phyloP scores from a whole-genome alignment of 164 flowering plant genomes.

The Tetrastigma voinierianum region DNA sequence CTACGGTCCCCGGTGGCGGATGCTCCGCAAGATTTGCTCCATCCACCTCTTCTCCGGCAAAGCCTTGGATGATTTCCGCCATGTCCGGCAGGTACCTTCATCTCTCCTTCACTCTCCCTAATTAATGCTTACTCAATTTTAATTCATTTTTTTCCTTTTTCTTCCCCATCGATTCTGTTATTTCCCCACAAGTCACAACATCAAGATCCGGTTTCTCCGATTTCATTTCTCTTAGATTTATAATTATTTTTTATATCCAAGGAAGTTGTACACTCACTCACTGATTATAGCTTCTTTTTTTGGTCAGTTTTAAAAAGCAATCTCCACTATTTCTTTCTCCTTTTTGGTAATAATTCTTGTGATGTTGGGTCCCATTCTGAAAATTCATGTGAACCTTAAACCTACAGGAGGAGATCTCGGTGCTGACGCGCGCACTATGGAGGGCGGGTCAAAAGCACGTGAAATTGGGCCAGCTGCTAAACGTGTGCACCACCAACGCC shows the following conservation, averaged over 20 bases:
- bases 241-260: too few relatives aligned
- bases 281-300: too few relatives aligned
- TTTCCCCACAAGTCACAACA: too few relatives aligned
- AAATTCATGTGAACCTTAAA: background rate
- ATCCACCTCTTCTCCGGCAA: slow-evolving; percentile 80
- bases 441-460: slow-evolving; percentile 22
- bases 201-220: too few relatives aligned
- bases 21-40: slow-evolving; percentile 69
- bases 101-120: background rate
- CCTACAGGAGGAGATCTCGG: slow-evolving; percentile 56
- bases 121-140: background rate
- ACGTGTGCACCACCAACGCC: slow-evolving; percentile 68
- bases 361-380: too few relatives aligned
- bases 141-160: too few relatives aligned
- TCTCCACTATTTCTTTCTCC: too few relatives aligned
- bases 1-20: slow-evolving; percentile 83
- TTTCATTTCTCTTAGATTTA: background rate
- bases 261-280: too few relatives aligned
- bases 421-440: slow-evolving; percentile 37
- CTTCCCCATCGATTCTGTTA: too few relatives aligned
- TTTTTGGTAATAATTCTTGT: too few relatives aligned
- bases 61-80: slow-evolving; percentile 69
- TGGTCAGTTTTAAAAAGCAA: too few relatives aligned
- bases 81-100: slow-evolving; percentile 56
- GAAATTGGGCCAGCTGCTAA: slow-evolving; percentile 49